These are phyloP conservation scores for Lodderomyces parapsilosis DNA, from an alignment of 1,139 yeast genomes.

Conservation along the genomic window DNA sequence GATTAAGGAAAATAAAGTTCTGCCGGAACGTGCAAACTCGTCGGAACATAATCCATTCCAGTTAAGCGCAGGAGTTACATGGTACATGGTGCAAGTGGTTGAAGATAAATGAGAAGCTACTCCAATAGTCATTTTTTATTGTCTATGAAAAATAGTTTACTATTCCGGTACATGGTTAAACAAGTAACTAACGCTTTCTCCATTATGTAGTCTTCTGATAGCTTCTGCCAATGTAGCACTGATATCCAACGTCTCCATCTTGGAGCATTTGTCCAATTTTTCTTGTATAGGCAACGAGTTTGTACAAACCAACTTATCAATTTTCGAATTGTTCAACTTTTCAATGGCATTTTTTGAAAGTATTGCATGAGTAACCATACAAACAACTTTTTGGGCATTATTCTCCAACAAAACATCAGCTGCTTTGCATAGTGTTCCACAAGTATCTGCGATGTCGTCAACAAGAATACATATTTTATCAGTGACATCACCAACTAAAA, in stretches of 20 bases:
- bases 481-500: conserved; percentile 91
- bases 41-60: conserved; percentile 45
- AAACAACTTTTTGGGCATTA: conserved; percentile 82
- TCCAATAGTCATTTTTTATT: not conserved
- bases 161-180: conserved; percentile 61
- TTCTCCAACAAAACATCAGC: conserved; percentile 84
- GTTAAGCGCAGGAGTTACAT: conserved; percentile 45
- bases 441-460: conserved; percentile 98
- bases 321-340: conserved; percentile 74
- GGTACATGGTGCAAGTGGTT: conserved; percentile 51
- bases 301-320: conserved; percentile 85
- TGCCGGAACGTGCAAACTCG: conserved; percentile 31
- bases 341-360: conserved; percentile 85
- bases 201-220: conserved; percentile 92
- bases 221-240: conserved; percentile 94
- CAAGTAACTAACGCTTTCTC: conserved; percentile 90
- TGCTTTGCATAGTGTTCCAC: conserved; percentile 95
- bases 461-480: conserved; percentile 86
- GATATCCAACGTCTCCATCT: conserved; percentile 79
- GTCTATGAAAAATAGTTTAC: not conserved
- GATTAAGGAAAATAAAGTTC: conserved; percentile 49
- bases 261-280: conserved; percentile 66
- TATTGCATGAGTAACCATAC: conserved; percentile 95
- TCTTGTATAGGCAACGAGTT: conserved; percentile 92
- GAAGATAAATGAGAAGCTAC: conserved; percentile 25